Conservation (phyloP, 2,329 filamentous ascomycete genomes). For the Trichoderma simmonsii region DNA sequence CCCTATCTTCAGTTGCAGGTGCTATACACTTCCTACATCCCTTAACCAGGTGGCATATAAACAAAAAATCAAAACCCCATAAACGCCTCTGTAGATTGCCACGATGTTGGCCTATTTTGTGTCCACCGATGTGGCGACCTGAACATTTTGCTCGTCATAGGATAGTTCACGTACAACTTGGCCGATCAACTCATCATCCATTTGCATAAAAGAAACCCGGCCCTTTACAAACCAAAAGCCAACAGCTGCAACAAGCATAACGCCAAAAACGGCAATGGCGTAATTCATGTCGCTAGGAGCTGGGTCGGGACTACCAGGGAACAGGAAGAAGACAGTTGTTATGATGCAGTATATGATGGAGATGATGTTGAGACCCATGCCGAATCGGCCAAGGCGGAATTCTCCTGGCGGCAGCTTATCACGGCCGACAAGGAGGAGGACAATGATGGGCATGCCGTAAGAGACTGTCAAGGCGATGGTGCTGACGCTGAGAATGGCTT, state of each 20-base stretch:
- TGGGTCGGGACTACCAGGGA: slow-evolving; percentile 46
- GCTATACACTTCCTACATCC: neutral
- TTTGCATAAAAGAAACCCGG: slow-evolving; percentile 29
- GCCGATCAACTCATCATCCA: slow-evolving; percentile 20
- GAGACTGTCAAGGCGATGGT: slow-evolving; percentile 55
- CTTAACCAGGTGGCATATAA: neutral
- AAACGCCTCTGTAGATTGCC: neutral
- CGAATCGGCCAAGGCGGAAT: slow-evolving; percentile 46
- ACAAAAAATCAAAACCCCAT: neutral
- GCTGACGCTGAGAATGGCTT: slow-evolving; percentile 53
- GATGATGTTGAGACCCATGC: slow-evolving; percentile 44
- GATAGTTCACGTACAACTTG: neutral
- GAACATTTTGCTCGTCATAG: neutral
- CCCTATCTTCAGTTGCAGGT: neutral
- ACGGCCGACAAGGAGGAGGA: slow-evolving; percentile 48
- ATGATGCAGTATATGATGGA: slow-evolving; percentile 50
- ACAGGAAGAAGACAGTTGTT: slow-evolving; percentile 56
- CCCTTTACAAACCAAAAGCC: slow-evolving; percentile 51
- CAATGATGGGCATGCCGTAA: slow-evolving; percentile 46
- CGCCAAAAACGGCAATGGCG: slow-evolving; percentile 54
- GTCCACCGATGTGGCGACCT: neutral
- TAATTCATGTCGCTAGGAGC: slow-evolving; percentile 53
- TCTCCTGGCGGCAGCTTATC: slow-evolving; percentile 47
- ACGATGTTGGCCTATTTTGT: neutral
- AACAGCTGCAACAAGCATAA: slow-evolving; percentile 50